phyloP scores from a whole-genome alignment of 2,329 filamentous ascomycete species.

The Didymella segeticola region DNA sequence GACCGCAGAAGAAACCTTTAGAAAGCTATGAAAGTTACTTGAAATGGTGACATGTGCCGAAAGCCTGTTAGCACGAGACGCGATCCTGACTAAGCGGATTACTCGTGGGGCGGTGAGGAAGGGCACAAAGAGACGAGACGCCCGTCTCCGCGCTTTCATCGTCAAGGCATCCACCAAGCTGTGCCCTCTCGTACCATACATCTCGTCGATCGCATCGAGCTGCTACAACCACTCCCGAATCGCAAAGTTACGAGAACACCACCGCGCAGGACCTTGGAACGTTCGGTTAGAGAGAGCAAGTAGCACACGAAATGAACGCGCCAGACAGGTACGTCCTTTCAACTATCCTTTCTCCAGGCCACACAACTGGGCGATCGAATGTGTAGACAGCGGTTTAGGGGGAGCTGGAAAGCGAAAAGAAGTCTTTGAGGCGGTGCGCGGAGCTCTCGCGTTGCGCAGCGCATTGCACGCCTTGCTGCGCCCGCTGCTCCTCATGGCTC shows the following conservation, averaged over 20 bases:
- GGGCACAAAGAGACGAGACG: slow-evolving; percentile 32
- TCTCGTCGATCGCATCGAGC: background rate
- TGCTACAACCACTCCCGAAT: background rate
- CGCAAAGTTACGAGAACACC: background rate
- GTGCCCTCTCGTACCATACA: too few relatives aligned
- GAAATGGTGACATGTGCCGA: too few relatives aligned
- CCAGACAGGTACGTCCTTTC: slow-evolving; percentile 43
- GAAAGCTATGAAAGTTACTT: too few relatives aligned
- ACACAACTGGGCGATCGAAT: background rate
- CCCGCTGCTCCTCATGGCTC: background rate
- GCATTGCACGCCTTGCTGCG: background rate
- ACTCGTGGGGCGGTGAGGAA: slow-evolving; percentile 20
- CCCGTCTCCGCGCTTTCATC: too few relatives aligned
- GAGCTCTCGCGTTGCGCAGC: background rate
- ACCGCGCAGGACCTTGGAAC: background rate
- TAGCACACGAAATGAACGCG: slow-evolving; percentile 44
- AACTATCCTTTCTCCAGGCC: background rate
- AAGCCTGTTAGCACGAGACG: too few relatives aligned
- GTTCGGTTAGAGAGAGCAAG: slow-evolving; percentile 10
- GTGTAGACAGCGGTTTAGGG: too few relatives aligned
- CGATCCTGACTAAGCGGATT: slow-evolving; percentile 11
- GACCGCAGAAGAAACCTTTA: too few relatives aligned
- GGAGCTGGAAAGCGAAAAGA: too few relatives aligned
- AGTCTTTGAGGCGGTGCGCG: background rate
- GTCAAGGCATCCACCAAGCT: background rate